Evolutionary conservation across 345 rosid species (phyloP), one percentile per base, ranked within the genome.

Genomic region (Noccaea caerulescens): DNA sequence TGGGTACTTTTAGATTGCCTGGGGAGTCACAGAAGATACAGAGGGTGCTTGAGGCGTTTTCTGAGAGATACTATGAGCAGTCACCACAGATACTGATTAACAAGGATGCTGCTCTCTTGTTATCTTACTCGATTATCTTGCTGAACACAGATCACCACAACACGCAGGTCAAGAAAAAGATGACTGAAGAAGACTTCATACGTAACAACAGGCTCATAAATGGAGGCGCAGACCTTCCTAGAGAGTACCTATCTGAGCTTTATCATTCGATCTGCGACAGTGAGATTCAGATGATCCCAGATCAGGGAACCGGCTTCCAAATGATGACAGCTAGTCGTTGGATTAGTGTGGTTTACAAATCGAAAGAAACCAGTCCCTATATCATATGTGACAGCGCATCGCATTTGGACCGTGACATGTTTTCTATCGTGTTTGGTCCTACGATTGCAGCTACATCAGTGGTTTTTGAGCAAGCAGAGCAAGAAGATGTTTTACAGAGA

Each of bases 1-100:
- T 89, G 56, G 96, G 86, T 58, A 85, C 92, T 34, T 89, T 89
- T 72, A 83, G 88, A 65, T 75, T 89, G 78, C 90, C 96, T 60
- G 96, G 92, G 1, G 96, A 89, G 77, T 83, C 92, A 23, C 96
- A 89, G 82, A 89, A 89, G 81, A 89, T 89, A 72, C 86, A 87
- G 63, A 81, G 96, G 76, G 90, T 87, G 61, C 87, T 89, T 36
- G 96, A 87, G 78, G 96, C 96, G 16, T 89, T 89, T 81, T 79
- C 92, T 69, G 92, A 86, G 77, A 79, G 90, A 80, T 89, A 86
- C 71, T 87, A 89, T 80, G 88, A 89, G 82, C 96, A 89, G 72
- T 85, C 88, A 49, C 85, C 88, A 56, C 80, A 82, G 66, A 77
- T 81, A 72, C 70, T 89, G 36, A 78, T 66, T 57, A 65, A 87